phyloP scores from a whole-genome alignment of 495 filamentous ascomycete genomes.

The Lasiosphaeria miniovina region DNA sequence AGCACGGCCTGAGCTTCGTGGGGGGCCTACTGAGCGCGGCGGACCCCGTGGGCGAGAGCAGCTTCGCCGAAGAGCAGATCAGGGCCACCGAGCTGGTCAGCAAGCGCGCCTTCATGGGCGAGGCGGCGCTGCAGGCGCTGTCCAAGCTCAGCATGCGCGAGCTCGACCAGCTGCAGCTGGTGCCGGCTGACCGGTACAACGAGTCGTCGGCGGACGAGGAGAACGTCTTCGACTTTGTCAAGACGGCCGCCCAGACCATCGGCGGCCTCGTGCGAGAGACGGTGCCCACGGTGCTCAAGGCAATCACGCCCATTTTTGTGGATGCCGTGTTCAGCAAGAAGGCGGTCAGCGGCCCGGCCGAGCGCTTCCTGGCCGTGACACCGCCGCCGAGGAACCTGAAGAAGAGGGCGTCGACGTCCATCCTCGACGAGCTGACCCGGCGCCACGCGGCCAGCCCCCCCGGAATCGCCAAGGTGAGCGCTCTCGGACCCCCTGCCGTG shows the following conservation, averaged over 20 bases:
- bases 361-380: neutral
- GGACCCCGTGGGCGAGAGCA: neutral
- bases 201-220: conserved; percentile 4
- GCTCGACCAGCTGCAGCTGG: conserved; percentile 15
- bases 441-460: neutral
- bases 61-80: conserved; percentile 2
- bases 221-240: conserved; percentile 29
- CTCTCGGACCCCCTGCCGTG: conserved; percentile 2
- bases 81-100: conserved; percentile 17
- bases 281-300: conserved; percentile 13
- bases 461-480: conserved; percentile 4
- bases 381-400: neutral
- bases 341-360: neutral
- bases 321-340: neutral
- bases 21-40: neutral
- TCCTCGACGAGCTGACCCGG: neutral
- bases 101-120: conserved; percentile 36
- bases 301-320: conserved; percentile 6
- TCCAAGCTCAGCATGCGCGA: conserved; percentile 26
- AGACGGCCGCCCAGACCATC: conserved; percentile 21
- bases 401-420: neutral
- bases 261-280: conserved; percentile 7
- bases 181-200: conserved; percentile 1
- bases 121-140: conserved; percentile 37
- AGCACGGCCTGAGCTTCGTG: neutral